Evolutionary conservation across 2,329 filamentous ascomycete genomes (phyloP).

Genomic region (Fusarium pseudograminearum): DNA sequence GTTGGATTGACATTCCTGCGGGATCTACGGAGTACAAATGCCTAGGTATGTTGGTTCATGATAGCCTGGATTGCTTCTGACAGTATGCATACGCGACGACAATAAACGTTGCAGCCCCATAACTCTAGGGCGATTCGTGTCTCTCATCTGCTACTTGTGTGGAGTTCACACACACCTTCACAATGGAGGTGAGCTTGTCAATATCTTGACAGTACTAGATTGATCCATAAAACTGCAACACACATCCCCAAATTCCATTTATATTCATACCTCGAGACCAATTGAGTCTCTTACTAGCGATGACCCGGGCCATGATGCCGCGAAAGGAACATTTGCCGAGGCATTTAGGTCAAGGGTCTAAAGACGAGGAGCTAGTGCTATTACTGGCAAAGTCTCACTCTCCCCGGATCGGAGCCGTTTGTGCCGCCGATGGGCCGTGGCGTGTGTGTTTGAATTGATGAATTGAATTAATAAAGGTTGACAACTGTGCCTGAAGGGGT

Average conservation of each 20-base stretch:
- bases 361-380: slow-evolving; percentile 7
- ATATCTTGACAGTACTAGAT: not conserved
- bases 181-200: not conserved
- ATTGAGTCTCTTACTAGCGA: not conserved
- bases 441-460: slow-evolving; percentile 27
- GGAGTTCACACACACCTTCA: not conserved
- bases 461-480: not conserved
- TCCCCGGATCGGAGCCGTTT: slow-evolving; percentile 41
- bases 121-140: not conserved
- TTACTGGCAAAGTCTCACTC: slow-evolving; percentile 33
- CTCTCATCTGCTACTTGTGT: not conserved
- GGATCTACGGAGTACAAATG: not conserved
- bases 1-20: not conserved
- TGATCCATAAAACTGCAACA: slow-evolving; percentile 5
- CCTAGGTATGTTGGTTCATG: not conserved
- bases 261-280: slow-evolving; percentile 3
- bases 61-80: slow-evolving; percentile 3
- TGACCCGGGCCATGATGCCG: not conserved
- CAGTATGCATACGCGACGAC: not conserved
- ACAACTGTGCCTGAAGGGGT: slow-evolving; percentile 7
- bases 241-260: slow-evolving; percentile 3
- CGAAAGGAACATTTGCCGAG: slow-evolving; percentile 26
- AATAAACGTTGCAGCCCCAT: not conserved
- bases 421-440: slow-evolving; percentile 44
- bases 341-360: slow-evolving; percentile 15